Evolutionary conservation across 139 green algal genomes (phyloP).

Genomic region (Volvox reticuliferus): DNA sequence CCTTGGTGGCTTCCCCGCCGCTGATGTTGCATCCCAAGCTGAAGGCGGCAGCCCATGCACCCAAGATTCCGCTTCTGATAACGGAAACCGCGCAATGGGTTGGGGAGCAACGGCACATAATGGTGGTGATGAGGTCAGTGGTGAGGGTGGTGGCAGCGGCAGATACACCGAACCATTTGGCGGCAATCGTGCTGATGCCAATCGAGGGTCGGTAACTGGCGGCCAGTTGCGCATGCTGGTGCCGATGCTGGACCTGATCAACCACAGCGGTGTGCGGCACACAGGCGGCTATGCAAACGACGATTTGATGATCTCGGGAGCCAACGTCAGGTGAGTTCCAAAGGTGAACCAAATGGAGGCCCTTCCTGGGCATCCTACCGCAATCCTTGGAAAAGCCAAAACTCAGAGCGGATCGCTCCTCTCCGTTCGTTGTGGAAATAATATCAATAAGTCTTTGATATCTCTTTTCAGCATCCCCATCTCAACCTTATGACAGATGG

Average conservation of each 20-base stretch:
- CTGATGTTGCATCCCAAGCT: not conserved
- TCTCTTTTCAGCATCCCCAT: not conserved
- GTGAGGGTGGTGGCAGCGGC: not conserved
- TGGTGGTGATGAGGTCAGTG: not conserved
- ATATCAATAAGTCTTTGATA: too few species aligned
- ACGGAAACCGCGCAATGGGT: not conserved
- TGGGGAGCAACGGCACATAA: not conserved
- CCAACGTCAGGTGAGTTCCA: slow-evolving; percentile 18
- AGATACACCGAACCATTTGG: too few species aligned
- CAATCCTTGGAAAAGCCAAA: too few species aligned
- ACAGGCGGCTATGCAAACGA: not conserved
- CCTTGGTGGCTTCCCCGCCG: not conserved
- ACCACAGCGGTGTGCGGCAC: not conserved
- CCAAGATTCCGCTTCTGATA: too few species aligned
- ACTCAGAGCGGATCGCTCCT: too few species aligned
- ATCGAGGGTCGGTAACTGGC: not conserved
- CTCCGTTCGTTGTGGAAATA: too few species aligned
- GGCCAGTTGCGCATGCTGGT: slow-evolving; percentile 30
- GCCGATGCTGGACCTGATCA: slow-evolving; percentile 35
- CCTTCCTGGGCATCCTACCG: too few species aligned
- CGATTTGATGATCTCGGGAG: not conserved
- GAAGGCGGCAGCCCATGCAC: too few species aligned
- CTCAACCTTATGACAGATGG: not conserved
- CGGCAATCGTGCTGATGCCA: not conserved
- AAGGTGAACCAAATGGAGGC: too few species aligned